Evolutionary conservation across 164 flowering plant species (phyloP), one percentile per base, ranked within the genome.

Genomic region (Warburgia ugandensis): DNA sequence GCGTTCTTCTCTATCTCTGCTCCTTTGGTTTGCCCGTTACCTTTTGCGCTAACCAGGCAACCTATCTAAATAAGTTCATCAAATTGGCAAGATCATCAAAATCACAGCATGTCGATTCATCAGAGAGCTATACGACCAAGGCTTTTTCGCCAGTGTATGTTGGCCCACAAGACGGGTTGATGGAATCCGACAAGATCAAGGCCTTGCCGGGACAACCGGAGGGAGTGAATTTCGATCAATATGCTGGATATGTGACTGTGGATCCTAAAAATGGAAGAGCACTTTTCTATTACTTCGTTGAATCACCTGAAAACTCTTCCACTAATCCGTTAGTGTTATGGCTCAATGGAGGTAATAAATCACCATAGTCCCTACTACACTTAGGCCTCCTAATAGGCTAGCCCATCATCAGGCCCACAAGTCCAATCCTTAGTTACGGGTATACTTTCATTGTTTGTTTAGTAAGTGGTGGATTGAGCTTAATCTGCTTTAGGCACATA

Each of bases 301-400:
- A 56, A 27, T 33, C 60, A 5, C 52, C 35, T 27, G 9, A 44
- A 17, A 3, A 40, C 38, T 66, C 86, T 0, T 33, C 71, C 16
- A 69, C 51, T 3, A 86, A 77, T 30, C 95, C 95, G 37, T 83
- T 86, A 31, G 80, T 86, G 56, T 77, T 86, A 54, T 86, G 95
- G 95, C 89, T 86, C 68, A 86, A 81, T 68, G 95, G 95, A 83
- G 95, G 95, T 81, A 51, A 12, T 11, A n/a, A n/a, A n/a, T n/a
- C n/a, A n/a, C n/a, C n/a, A n/a, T n/a, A n/a, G n/a, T n/a, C n/a
- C n/a, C n/a, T n/a, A n/a, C n/a, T n/a, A n/a, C n/a, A n/a, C n/a
- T n/a, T n/a, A n/a, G n/a, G n/a, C n/a, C n/a, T n/a, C n/a, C n/a
- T n/a, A n/a, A n/a, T n/a, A n/a, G n/a, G n/a, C n/a, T n/a, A n/a